phyloP scores from a whole-genome alignment of 441 rosid species.

The Rhodomyrtus psidioides region DNA sequence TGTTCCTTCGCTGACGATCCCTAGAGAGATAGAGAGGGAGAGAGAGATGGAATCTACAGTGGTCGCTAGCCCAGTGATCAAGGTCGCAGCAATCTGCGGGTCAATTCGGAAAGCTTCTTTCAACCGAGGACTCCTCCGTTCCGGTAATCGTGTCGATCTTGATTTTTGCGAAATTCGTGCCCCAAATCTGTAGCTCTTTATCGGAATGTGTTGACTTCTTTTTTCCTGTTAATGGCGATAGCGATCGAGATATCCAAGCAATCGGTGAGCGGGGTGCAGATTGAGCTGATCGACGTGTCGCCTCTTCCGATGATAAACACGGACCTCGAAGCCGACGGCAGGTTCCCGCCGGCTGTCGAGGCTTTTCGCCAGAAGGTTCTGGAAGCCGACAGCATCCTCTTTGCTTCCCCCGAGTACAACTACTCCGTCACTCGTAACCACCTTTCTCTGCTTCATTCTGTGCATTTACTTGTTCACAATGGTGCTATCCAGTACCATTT shows the following conservation, averaged over 20 bases:
- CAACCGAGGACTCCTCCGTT: conserved; percentile 56
- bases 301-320: conserved; percentile 66
- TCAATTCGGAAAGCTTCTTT: conserved; percentile 62
- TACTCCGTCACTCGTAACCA: conserved; percentile 56
- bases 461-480: background rate
- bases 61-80: conserved; percentile 36
- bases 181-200: background rate
- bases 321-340: conserved; percentile 59
- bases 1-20: background rate
- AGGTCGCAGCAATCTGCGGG: conserved; percentile 69
- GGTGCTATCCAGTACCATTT: background rate
- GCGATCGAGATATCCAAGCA: conserved; percentile 39
- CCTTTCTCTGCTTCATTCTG: background rate
- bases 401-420: conserved; percentile 79
- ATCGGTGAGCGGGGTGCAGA: conserved; percentile 40
- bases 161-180: background rate
- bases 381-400: conserved; percentile 45
- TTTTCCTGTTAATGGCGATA: background rate
- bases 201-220: background rate
- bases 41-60: conserved; percentile 9
- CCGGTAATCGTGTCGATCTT: conserved; percentile 22
- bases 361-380: conserved; percentile 52
- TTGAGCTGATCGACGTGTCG: conserved; percentile 54
- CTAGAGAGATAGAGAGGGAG: background rate
- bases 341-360: conserved; percentile 52